Evolutionary conservation across 2,329 filamentous ascomycete species (phyloP).

Genomic region (Mycogone perniciosa): DNA sequence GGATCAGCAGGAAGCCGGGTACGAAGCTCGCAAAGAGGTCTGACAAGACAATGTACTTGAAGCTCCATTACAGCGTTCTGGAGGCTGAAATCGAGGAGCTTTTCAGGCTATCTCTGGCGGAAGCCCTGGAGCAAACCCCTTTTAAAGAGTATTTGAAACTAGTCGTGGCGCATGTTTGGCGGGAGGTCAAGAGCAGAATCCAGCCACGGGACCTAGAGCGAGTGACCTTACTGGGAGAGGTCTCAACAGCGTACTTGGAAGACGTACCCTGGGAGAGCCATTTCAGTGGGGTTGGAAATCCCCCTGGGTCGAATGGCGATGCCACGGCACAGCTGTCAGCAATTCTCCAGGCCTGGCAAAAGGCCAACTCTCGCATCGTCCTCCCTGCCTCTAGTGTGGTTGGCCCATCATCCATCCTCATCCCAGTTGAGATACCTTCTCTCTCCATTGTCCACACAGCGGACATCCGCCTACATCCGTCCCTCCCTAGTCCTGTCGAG

Average conservation of each 20-base stretch:
- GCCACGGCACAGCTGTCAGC: conserved; percentile 21
- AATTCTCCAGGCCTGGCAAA: conserved; percentile 29
- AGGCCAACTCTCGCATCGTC: conserved; percentile 21
- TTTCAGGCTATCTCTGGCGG: conserved; percentile 37
- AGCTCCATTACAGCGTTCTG: conserved; percentile 68
- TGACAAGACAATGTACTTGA: conserved; percentile 54
- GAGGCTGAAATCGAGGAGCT: conserved; percentile 62
- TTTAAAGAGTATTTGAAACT: conserved; percentile 43
- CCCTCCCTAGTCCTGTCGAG: conserved; percentile 25
- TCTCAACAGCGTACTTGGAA: conserved; percentile 44
- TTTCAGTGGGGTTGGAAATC: conserved; percentile 44
- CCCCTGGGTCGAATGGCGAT: conserved; percentile 29
- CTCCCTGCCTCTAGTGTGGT: conserved; percentile 19
- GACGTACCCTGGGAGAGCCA: conserved; percentile 41
- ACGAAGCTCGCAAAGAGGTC: conserved; percentile 27
- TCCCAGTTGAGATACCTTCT: conserved; percentile 84
- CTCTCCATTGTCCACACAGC: conserved; percentile 78
- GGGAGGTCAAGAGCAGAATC: conserved; percentile 38
- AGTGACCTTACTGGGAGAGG: conserved; percentile 45
- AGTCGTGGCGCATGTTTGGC: conserved; percentile 37
- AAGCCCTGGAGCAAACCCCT: conserved; percentile 32
- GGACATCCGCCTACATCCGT: conserved; percentile 50
- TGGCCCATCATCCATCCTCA: conserved; percentile 61
- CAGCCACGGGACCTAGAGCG: conserved; percentile 49
- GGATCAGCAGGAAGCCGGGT: conserved; percentile 54